phyloP scores from a whole-genome alignment of 805 yeast species.

The Wickerhamomyces canadensis region DNA sequence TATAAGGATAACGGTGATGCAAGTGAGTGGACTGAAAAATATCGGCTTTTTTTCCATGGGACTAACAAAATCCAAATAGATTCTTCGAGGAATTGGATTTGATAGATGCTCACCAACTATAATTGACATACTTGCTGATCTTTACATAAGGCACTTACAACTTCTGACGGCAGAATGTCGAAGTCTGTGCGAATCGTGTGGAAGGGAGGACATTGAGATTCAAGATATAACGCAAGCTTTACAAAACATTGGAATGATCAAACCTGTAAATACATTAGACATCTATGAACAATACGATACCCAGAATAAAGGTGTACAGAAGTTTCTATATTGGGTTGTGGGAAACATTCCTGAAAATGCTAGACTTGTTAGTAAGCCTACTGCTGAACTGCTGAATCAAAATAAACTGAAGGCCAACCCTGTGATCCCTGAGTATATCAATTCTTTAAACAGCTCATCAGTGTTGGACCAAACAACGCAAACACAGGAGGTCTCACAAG shows the following conservation, averaged over 20 bases:
- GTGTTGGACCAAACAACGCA: slow-evolving; percentile 6
- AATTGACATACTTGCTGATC: slow-evolving; percentile 72
- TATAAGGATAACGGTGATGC: slow-evolving; percentile 45
- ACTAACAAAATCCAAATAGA: slow-evolving; percentile 28
- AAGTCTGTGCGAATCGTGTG: slow-evolving; percentile 43
- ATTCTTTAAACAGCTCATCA: slow-evolving; percentile 12
- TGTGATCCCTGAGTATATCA: slow-evolving; percentile 27
- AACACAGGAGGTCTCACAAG: background rate
- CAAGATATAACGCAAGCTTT: slow-evolving; percentile 74
- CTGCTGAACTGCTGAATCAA: slow-evolving; percentile 20
- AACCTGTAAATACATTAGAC: slow-evolving; percentile 52
- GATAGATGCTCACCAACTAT: slow-evolving; percentile 70
- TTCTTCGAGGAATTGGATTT: slow-evolving; percentile 77
- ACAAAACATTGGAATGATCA: slow-evolving; percentile 53
- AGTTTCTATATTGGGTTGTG: slow-evolving; percentile 53
- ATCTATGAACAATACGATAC: slow-evolving; percentile 44
- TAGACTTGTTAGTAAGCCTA: slow-evolving; percentile 31
- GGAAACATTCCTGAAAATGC: slow-evolving; percentile 40
- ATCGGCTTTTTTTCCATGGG: background rate
- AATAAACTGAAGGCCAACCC: slow-evolving; percentile 18
- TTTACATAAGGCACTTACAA: slow-evolving; percentile 59
- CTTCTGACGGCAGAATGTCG: slow-evolving; percentile 46
- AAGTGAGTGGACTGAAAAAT: slow-evolving; percentile 23
- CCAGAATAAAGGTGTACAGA: slow-evolving; percentile 41
- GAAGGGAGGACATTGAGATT: slow-evolving; percentile 40